Conservation (phyloP, 176 grass and related monocot species). For the Triticum timopheevii region DNA sequence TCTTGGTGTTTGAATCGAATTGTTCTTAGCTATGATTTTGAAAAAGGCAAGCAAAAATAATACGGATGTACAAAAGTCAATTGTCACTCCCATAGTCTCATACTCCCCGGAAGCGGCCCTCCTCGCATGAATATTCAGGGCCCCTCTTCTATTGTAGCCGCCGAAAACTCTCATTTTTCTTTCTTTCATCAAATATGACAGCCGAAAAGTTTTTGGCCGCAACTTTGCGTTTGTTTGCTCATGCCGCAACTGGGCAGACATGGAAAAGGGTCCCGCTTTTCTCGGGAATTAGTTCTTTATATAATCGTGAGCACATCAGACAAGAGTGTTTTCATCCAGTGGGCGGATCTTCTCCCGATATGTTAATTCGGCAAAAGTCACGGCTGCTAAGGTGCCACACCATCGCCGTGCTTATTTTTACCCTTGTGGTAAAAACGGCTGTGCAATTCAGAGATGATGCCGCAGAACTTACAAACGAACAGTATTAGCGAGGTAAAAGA, state of each 20-base stretch:
- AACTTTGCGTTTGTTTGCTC: background rate
- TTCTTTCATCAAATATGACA: background rate
- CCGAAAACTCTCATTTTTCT: background rate
- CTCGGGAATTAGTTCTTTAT: background rate
- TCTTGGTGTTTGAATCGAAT: no score
- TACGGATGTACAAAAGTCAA: no score
- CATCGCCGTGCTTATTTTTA: background rate
- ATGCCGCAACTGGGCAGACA: no score
- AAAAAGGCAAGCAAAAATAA: no score
- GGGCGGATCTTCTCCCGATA: background rate
- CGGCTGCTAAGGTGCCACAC: conserved; percentile 18
- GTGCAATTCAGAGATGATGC: background rate
- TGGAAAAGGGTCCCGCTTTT: background rate
- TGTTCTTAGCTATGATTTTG: no score
- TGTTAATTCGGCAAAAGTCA: conserved; percentile 6
- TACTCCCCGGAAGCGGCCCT: no score
- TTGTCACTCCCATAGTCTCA: no score
- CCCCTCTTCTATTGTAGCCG: no score
- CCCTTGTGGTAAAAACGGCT: background rate
- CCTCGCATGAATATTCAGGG: no score
- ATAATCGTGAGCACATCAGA: background rate
- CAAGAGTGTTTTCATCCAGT: conserved; percentile 12
- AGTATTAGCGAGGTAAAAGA: background rate
- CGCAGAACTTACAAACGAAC: background rate
- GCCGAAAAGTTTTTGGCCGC: background rate